phyloP scores from a whole-genome alignment of 2,329 filamentous ascomycete genomes.

The Lachnellula hyalina region DNA sequence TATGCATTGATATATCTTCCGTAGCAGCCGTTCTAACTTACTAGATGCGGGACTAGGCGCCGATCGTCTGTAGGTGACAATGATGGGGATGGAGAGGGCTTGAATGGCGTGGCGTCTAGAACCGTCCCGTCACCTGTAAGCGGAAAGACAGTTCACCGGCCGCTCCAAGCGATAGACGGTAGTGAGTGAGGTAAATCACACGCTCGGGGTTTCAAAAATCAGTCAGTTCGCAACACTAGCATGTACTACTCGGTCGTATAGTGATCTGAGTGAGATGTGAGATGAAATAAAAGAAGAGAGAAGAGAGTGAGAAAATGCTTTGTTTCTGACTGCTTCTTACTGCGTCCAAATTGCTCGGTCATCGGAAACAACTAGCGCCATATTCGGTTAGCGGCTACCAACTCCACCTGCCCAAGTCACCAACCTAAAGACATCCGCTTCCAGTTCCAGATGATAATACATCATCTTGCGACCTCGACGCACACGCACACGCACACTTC shows the following conservation, averaged over 20 bases:
- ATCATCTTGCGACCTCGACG: constrained; percentile 11
- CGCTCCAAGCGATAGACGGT: no score
- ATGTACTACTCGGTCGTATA: background rate
- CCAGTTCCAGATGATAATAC: background rate
- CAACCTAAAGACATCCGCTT: no score
- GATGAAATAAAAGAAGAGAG: background rate
- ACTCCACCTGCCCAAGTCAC: background rate
- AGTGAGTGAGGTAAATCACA: no score
- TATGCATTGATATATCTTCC: no score
- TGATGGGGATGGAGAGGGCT: background rate
- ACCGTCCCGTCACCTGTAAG: background rate
- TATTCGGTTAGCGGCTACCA: background rate
- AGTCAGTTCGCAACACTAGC: background rate
- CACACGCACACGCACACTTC: background rate
- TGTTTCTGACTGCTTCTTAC: constrained; percentile 13
- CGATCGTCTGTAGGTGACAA: background rate
- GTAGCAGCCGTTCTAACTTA: no score
- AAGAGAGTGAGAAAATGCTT: background rate
- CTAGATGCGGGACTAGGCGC: no score
- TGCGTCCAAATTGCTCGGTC: constrained; percentile 6
- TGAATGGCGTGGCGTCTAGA: background rate
- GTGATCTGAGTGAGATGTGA: background rate
- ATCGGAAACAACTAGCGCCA: constrained; percentile 3
- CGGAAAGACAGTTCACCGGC: background rate
- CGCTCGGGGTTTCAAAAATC: no score